Conservation (phyloP, 139 green algal species). For the Tetratostichococcus sp. region DNA sequence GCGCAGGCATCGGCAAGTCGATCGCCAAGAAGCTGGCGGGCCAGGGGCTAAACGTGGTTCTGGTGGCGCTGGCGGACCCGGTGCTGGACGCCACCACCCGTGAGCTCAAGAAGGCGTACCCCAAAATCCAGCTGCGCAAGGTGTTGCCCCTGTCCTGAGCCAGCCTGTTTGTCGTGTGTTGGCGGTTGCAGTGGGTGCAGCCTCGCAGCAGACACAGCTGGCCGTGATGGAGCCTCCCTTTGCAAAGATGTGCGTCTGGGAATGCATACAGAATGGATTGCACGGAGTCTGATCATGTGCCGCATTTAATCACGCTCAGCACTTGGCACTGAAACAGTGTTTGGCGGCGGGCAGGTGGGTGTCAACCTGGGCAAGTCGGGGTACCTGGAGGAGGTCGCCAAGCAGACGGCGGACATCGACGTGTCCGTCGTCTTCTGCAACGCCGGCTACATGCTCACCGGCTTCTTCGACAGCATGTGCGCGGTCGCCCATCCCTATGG, state of each 20-base stretch:
- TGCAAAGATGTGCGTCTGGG: too few species aligned
- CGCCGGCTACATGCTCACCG: conserved; percentile 91
- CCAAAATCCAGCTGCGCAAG: conserved; percentile 72
- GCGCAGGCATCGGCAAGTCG: conserved; percentile 88
- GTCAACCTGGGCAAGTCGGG: conserved; percentile 68
- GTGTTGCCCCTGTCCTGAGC: conserved; percentile 12
- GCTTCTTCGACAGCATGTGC: conserved; percentile 82
- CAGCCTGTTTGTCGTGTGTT: too few species aligned
- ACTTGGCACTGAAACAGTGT: background rate
- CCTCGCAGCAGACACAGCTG: too few species aligned
- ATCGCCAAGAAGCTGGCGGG: conserved; percentile 71
- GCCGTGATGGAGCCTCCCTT: too few species aligned
- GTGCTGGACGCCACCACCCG: conserved; percentile 65
- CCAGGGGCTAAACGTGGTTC: conserved; percentile 86
- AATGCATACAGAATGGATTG: too few species aligned
- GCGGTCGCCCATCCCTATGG: too few species aligned
- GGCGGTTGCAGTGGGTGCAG: too few species aligned
- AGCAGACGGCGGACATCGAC: conserved; percentile 75
- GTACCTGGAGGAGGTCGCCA: conserved; percentile 70
- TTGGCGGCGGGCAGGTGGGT: conserved; percentile 46
- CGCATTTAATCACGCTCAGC: too few species aligned
- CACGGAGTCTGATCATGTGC: too few species aligned
- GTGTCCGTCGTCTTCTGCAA: conserved; percentile 90
- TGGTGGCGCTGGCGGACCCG: conserved; percentile 80
- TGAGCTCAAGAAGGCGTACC: conserved; percentile 63